Evolutionary conservation across 352 stramenopile species (phyloP).

Genomic region (Pythium aphanidermatum): DNA sequence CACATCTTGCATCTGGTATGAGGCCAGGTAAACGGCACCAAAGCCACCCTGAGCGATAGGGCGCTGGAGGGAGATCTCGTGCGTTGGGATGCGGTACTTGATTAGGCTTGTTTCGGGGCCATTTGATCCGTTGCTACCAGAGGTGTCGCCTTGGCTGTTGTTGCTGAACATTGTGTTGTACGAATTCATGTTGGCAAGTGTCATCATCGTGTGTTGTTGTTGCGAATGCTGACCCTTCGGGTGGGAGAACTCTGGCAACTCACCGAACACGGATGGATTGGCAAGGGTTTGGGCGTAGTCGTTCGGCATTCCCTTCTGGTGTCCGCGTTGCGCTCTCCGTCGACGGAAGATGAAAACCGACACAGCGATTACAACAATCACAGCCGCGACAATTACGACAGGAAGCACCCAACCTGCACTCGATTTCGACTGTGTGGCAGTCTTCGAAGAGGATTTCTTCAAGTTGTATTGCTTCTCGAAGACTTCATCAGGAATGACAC

Average conservation of each 20-base stretch:
- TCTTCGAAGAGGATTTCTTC: not conserved
- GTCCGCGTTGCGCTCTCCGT: constrained; percentile 18
- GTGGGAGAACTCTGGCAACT: constrained; percentile 20
- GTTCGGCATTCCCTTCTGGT: not conserved
- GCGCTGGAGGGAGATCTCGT: constrained; percentile 54
- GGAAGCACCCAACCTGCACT: constrained; percentile 34
- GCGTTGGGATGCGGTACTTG: constrained; percentile 69
- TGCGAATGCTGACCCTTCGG: constrained; percentile 9
- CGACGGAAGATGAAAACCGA: constrained; percentile 43
- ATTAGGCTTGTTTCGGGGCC: constrained; percentile 48
- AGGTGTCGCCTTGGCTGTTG: constrained; percentile 40
- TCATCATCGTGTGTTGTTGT: constrained; percentile 10
- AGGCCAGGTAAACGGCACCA: constrained; percentile 63
- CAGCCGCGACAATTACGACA: constrained; percentile 40
- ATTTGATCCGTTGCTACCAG: constrained; percentile 33
- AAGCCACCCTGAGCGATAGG: constrained; percentile 71
- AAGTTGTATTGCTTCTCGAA: constrained; percentile 45
- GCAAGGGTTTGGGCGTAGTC: constrained; percentile 16
- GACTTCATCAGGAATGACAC: constrained; percentile 57
- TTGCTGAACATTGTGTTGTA: constrained; percentile 32
- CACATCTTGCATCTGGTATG: constrained; percentile 48
- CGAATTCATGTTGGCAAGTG: constrained; percentile 34
- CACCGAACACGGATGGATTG: constrained; percentile 45
- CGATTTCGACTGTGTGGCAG: constrained; percentile 1
- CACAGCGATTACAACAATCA: constrained; percentile 33